These are phyloP conservation scores for Coccomyxa sp. DNA, from an alignment of 139 green algal species.

Conservation along the genomic window DNA sequence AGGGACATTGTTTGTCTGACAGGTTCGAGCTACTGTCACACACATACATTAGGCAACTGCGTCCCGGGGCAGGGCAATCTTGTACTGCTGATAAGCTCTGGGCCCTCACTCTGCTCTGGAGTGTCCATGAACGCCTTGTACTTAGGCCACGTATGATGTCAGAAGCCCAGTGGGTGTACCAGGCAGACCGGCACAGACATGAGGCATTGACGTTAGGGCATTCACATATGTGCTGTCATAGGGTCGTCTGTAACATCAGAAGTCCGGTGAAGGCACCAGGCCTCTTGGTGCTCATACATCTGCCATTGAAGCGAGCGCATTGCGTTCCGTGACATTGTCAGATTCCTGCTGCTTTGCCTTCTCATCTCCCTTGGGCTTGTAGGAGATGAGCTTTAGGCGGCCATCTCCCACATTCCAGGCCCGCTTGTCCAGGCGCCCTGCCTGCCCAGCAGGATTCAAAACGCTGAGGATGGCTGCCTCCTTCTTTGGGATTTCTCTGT, in stretches of 20 bases:
- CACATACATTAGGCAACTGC: too few relatives aligned
- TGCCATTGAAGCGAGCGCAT: not conserved
- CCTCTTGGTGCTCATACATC: not conserved
- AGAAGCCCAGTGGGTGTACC: not conserved
- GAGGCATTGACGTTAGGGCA: too few relatives aligned
- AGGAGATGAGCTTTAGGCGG: constrained; percentile 1
- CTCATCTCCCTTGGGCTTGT: not conserved
- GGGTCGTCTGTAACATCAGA: too few relatives aligned
- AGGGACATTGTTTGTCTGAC: too few relatives aligned
- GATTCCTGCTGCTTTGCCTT: not conserved
- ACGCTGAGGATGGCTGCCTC: not conserved
- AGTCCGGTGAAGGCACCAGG: not conserved
- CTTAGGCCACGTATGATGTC: not conserved
- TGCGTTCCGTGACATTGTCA: not conserved
- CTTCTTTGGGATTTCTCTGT: not conserved
- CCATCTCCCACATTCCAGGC: not conserved
- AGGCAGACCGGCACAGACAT: too few relatives aligned
- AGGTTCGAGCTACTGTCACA: too few relatives aligned
- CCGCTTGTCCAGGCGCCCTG: not conserved
- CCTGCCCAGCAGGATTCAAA: not conserved
- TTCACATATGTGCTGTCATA: too few relatives aligned
- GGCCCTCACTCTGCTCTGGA: too few relatives aligned
- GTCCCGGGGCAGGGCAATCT: too few relatives aligned
- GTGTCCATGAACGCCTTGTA: too few relatives aligned
- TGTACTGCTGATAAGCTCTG: too few relatives aligned